A percentile compares a stretch with the other conserved stretches of the same genome.
phyloP scores from a whole-genome alignment of 83 land plant genomes.

The Picea abies region DNA sequence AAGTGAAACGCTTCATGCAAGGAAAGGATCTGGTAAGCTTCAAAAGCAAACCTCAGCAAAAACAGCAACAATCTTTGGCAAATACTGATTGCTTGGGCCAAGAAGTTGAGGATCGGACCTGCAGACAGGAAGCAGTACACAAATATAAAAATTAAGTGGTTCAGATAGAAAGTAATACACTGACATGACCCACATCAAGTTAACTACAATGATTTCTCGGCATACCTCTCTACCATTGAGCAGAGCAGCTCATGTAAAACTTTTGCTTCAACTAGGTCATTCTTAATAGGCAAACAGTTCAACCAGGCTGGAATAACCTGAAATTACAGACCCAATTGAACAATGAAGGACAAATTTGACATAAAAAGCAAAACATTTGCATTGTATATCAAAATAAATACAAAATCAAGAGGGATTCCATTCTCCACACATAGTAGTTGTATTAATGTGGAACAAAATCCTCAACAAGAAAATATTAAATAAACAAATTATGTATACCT shows the following conservation, averaged over 20 bases:
- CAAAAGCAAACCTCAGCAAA: conserved; percentile 49
- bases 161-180: background rate
- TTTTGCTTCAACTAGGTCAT: conserved; percentile 53
- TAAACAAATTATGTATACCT: conserved; percentile 22
- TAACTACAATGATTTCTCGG: background rate
- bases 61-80: conserved; percentile 51
- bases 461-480: background rate
- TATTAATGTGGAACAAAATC: background rate
- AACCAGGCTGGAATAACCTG: conserved; percentile 64
- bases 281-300: conserved; percentile 45
- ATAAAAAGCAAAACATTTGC: background rate
- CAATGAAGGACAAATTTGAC: background rate
- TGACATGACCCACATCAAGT: background rate
- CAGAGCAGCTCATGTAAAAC: conserved; percentile 58
- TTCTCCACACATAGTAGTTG: background rate
- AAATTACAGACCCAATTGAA: background rate
- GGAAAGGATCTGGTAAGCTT: background rate
- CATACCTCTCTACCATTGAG: conserved; percentile 59
- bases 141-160: background rate
- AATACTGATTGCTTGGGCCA: conserved; percentile 48
- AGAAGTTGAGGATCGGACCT: conserved; percentile 56
- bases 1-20: background rate
- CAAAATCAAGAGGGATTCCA: background rate
- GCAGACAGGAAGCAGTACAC: conserved; percentile 2
- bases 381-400: background rate